Conservation (phyloP, 2,329 filamentous ascomycete species). For the Epichloe uncinata region DNA sequence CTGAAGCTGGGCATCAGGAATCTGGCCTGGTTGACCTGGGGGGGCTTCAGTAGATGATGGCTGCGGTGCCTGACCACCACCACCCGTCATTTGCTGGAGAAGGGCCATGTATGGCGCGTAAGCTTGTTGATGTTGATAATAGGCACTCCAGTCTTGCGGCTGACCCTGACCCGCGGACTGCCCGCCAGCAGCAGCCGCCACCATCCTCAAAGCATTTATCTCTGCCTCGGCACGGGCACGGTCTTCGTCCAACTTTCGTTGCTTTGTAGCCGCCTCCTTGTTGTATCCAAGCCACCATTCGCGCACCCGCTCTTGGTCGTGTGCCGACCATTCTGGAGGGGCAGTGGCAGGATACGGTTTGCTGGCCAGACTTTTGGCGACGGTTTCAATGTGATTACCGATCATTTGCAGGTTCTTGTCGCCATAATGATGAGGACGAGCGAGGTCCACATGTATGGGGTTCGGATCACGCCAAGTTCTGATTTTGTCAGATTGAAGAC, state of each 20-base stretch:
- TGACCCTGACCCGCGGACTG: slow-evolving; percentile 8
- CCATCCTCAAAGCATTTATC: slow-evolving; percentile 15
- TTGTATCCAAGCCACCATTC: slow-evolving; percentile 41
- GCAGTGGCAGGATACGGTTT: slow-evolving; percentile 36
- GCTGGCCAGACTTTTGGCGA: slow-evolving; percentile 27
- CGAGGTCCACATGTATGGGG: slow-evolving; percentile 21
- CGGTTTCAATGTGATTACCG: slow-evolving; percentile 28
- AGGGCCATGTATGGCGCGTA: slow-evolving; percentile 30
- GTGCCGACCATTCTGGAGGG: slow-evolving; percentile 38
- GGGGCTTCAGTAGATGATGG: slow-evolving; percentile 5
- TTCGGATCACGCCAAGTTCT: slow-evolving; percentile 30
- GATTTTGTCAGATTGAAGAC: slow-evolving; percentile 31
- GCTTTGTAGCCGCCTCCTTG: slow-evolving; percentile 23
- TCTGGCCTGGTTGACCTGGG: slow-evolving; percentile 14
- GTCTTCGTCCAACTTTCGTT: slow-evolving; percentile 26
- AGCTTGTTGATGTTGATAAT: slow-evolving; percentile 15
- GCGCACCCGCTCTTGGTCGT: slow-evolving; percentile 31
- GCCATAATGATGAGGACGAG: slow-evolving; percentile 24
- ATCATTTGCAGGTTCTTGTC: slow-evolving; percentile 31
- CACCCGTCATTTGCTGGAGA: slow-evolving; percentile 26
- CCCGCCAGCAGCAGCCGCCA: slow-evolving; percentile 7
- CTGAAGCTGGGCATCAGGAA: slow-evolving; percentile 27
- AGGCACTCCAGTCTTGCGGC: slow-evolving; percentile 16
- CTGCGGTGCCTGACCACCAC: slow-evolving; percentile 18
- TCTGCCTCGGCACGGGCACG: slow-evolving; percentile 21